Evolutionary conservation across 257 asterid species (phyloP), one percentile per base, ranked within the genome.

Genomic region (Misopates orontium): DNA sequence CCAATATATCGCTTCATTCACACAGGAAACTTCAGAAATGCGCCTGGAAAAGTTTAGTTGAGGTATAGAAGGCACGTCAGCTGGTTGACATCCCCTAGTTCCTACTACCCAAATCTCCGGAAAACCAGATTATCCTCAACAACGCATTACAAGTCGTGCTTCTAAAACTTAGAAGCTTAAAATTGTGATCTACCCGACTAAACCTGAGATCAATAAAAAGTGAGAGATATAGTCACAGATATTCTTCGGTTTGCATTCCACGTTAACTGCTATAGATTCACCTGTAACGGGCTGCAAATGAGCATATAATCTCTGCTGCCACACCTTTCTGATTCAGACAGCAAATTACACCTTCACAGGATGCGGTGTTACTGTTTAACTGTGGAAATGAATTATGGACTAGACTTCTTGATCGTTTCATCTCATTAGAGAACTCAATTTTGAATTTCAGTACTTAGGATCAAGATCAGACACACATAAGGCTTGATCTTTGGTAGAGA

Each of bases 331-430:
- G 39, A 40, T 3, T 60, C 70, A 19, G 31, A n/a, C n/a, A 50
- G n/a, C 70, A 65, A 7, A 65, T 23, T 4, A 65, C 10, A 0
- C 70, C 61, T 32, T 65, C 70, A 9, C 70, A 65, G 4, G 70
- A 65, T 2, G 61, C 39, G 20, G 52, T 61, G 0, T 51, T 51
- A 1, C 20, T 1, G 22, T 65, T 65, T 36, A 32, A 41, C 20
- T 40, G 23, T 6, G 39, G 16, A 52, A 31, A 65, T 17, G 5
- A 5, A 65, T 61, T 19, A 31, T 12, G 4, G 60, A 3, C 6
- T 55, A 4, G 7, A 5, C 3, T 0, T 24, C 41, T 55, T 14
- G 40, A n/a, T n/a, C n/a, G n/a, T n/a, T n/a, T n/a, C n/a, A n/a
- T n/a, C n/a, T n/a, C n/a, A n/a, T n/a, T n/a, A n/a, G n/a, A n/a